Percentiles rank a stretch among this genome's conserved stretches.
Evolutionary conservation across 2,329 filamentous ascomycete genomes (phyloP).

Genomic region (Aspergillus proliferans): DNA sequence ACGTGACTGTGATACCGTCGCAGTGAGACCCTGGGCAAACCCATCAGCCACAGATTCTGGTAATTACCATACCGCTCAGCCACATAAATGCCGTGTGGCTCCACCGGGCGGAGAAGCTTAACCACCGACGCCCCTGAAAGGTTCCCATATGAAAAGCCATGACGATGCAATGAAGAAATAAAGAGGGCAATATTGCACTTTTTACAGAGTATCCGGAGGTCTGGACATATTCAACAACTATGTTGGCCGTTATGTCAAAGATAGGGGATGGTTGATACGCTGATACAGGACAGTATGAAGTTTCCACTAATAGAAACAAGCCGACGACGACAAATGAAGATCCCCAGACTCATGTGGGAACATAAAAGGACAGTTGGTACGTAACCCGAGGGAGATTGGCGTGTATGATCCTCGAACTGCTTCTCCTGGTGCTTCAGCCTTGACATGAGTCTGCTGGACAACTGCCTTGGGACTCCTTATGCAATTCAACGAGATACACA

Average conservation of each 20-base stretch:
- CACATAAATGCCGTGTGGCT: constrained; percentile 1
- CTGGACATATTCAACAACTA: too few species aligned
- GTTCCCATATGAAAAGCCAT: neutral
- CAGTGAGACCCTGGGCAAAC: neutral
- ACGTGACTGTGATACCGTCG: neutral
- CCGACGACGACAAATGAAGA: neutral
- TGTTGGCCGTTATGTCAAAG: neutral
- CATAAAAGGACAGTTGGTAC: neutral
- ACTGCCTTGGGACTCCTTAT: too few species aligned
- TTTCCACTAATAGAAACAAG: constrained; percentile 2
- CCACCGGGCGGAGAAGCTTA: neutral
- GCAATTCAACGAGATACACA: too few species aligned
- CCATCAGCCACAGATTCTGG: neutral
- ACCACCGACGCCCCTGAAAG: constrained; percentile 1
- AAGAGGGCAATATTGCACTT: neutral
- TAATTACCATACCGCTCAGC: neutral
- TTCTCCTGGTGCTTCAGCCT: neutral
- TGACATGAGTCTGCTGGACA: neutral
- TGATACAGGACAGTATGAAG: neutral
- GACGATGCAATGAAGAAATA: neutral
- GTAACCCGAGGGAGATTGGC: neutral
- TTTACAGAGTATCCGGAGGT: too few species aligned
- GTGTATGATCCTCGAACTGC: neutral
- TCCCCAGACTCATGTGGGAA: neutral
- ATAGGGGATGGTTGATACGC: neutral